Conservation (phyloP, 768 basidiomycete species). For the Agaricus bisporus region DNA sequence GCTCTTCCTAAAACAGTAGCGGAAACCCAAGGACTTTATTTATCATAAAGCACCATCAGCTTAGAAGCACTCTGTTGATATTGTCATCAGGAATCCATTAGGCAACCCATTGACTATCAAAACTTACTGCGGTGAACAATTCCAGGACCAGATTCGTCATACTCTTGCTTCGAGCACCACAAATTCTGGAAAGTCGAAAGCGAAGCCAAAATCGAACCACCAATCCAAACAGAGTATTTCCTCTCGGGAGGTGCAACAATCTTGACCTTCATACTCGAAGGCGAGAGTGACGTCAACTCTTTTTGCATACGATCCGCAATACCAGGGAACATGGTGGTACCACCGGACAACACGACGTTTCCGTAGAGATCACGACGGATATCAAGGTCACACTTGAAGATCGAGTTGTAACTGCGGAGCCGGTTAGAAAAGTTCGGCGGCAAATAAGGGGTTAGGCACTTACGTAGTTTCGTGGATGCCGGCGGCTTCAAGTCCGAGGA, state of each 20-base stretch:
- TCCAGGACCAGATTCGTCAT: slow-evolving; percentile 78
- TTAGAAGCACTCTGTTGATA: slow-evolving; percentile 27
- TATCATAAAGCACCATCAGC: background rate
- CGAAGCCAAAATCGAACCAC: slow-evolving; percentile 81
- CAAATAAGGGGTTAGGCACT: slow-evolving; percentile 11
- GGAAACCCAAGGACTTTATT: too few species aligned
- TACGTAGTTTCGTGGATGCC: slow-evolving; percentile 92
- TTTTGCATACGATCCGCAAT: slow-evolving; percentile 96
- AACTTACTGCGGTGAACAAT: slow-evolving; percentile 74
- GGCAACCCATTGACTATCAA: background rate
- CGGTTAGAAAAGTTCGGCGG: slow-evolving; percentile 3
- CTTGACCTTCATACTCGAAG: slow-evolving; percentile 93
- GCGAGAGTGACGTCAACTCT: slow-evolving; percentile 80
- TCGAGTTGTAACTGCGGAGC: slow-evolving; percentile 58
- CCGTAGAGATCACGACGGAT: slow-evolving; percentile 77
- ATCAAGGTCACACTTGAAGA: slow-evolving; percentile 84
- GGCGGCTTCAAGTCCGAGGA: slow-evolving; percentile 83
- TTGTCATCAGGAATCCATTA: background rate
- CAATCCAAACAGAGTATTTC: slow-evolving; percentile 96
- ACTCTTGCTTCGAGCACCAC: slow-evolving; percentile 92
- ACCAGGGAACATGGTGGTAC: slow-evolving; percentile 95
- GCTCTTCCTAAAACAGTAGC: too few species aligned
- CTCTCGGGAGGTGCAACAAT: slow-evolving; percentile 91
- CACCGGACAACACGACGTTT: slow-evolving; percentile 84
- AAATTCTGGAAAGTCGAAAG: slow-evolving; percentile 95